A percentile compares a stretch with the other conserved stretches of the same genome.
These are phyloP conservation scores for Flaveria ramosissima DNA, from an alignment of 129 eudicot species.

Conservation along the genomic window DNA sequence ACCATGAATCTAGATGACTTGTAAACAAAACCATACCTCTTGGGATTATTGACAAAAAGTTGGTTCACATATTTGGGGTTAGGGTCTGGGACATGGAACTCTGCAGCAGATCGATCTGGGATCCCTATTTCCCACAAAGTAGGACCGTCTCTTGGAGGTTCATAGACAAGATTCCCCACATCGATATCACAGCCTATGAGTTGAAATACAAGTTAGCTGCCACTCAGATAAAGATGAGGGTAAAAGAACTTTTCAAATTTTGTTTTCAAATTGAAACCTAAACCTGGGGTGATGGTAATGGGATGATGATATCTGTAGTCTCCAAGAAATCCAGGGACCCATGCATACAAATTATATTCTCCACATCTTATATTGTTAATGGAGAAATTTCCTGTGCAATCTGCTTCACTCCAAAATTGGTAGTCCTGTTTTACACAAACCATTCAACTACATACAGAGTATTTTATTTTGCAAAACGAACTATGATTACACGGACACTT, in stretches of 20 bases:
- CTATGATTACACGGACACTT: background rate
- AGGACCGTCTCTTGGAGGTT: slow-evolving; percentile 72
- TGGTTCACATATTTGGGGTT: slow-evolving; percentile 42
- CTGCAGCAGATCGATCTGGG: slow-evolving; percentile 68
- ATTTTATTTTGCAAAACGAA: background rate
- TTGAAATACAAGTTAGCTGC: background rate
- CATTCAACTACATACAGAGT: background rate
- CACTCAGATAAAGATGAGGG: background rate
- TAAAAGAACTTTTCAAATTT: background rate
- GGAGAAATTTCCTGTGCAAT: slow-evolving; percentile 41
- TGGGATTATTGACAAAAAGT: slow-evolving; percentile 44
- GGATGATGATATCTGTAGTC: slow-evolving; percentile 44
- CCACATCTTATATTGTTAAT: slow-evolving; percentile 44
- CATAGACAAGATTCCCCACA: slow-evolving; percentile 43
- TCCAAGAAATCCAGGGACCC: slow-evolving; percentile 66
- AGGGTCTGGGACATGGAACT: slow-evolving; percentile 64
- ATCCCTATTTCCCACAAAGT: slow-evolving; percentile 77
- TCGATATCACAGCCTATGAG: slow-evolving; percentile 34
- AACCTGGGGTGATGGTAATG: slow-evolving; percentile 54
- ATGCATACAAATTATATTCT: slow-evolving; percentile 57
- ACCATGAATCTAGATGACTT: slow-evolving; percentile 9
- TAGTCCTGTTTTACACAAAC: slow-evolving; percentile 45
- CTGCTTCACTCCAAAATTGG: slow-evolving; percentile 61
- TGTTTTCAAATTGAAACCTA: slow-evolving; percentile 1
- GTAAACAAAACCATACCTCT: slow-evolving; percentile 30